These are phyloP conservation scores for Pyrus betulifolia DNA, from an alignment of 306 rosid genomes.

Conservation along the genomic window DNA sequence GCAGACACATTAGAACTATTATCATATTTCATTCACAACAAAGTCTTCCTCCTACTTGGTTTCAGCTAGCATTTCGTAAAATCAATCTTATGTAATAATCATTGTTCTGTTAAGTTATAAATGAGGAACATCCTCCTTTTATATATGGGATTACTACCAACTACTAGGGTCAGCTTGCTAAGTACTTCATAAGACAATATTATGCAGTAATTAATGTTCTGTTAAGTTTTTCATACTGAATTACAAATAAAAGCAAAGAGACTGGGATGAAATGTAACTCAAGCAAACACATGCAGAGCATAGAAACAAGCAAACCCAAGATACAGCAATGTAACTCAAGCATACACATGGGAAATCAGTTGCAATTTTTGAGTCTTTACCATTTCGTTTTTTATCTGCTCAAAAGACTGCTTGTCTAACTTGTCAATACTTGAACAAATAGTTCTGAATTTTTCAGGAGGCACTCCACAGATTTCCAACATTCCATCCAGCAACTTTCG, in stretches of 20 bases:
- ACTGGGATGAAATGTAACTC: background rate
- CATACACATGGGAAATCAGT: background rate
- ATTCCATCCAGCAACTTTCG: slow-evolving; percentile 83
- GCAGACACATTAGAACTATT: background rate
- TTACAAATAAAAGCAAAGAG: background rate
- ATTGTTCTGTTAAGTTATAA: background rate
- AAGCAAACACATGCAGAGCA: background rate
- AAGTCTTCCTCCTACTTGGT: background rate
- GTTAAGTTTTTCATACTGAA: background rate
- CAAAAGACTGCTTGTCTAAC: slow-evolving; percentile 81
- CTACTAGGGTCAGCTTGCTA: background rate
- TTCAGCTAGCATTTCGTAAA: background rate
- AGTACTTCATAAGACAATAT: background rate
- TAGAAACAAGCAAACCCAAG: background rate
- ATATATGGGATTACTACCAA: background rate
- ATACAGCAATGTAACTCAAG: background rate
- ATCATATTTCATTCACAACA: background rate
- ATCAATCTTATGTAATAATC: background rate
- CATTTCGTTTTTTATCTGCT: slow-evolving; percentile 82
- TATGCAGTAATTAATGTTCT: background rate
- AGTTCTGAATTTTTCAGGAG: slow-evolving; percentile 83
- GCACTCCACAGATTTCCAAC: slow-evolving; percentile 94
- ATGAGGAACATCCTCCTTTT: background rate
- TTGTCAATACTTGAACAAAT: slow-evolving; percentile 95
- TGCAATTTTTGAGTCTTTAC: slow-evolving; percentile 26